Conservation (phyloP, 257 asterid genomes). For the Gentiana macrophylla region DNA sequence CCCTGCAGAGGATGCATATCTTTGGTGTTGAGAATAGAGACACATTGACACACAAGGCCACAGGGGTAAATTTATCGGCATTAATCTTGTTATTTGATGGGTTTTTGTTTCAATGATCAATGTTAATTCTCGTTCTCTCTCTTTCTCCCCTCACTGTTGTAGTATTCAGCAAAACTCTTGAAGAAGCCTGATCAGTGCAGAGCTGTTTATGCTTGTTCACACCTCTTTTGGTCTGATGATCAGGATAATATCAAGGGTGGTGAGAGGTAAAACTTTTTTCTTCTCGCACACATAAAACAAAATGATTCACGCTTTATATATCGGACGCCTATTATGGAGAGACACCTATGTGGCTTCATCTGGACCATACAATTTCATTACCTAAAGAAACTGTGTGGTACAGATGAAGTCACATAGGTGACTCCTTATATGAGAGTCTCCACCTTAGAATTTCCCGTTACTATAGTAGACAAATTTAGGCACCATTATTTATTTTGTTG, state of each 20-base stretch:
- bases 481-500: too few relatives aligned
- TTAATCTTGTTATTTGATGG: conserved; percentile 1
- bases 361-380: too few relatives aligned
- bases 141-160: conserved; percentile 13
- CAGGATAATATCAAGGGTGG: conserved; percentile 82
- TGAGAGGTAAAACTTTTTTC: conserved; percentile 50
- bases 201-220: conserved; percentile 98
- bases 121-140: conserved; percentile 5
- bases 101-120: neutral
- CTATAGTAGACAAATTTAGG: too few relatives aligned
- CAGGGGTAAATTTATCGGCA: conserved; percentile 55
- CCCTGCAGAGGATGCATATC: conserved; percentile 92
- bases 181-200: conserved; percentile 98
- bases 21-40: conserved; percentile 97
- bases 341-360: too few relatives aligned
- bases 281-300: too few relatives aligned
- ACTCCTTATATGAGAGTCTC: too few relatives aligned
- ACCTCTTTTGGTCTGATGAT: conserved; percentile 94
- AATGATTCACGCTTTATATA: too few relatives aligned
- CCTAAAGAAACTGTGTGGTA: neutral
- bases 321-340: too few relatives aligned
- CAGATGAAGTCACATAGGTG: neutral
- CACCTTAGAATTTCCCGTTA: neutral
- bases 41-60: conserved; percentile 95
- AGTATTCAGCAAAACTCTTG: conserved; percentile 97